Base-by-base conservation (phyloP, 2,329 filamentous ascomycete species). In the Xylariomycetidae sp. region DNA sequence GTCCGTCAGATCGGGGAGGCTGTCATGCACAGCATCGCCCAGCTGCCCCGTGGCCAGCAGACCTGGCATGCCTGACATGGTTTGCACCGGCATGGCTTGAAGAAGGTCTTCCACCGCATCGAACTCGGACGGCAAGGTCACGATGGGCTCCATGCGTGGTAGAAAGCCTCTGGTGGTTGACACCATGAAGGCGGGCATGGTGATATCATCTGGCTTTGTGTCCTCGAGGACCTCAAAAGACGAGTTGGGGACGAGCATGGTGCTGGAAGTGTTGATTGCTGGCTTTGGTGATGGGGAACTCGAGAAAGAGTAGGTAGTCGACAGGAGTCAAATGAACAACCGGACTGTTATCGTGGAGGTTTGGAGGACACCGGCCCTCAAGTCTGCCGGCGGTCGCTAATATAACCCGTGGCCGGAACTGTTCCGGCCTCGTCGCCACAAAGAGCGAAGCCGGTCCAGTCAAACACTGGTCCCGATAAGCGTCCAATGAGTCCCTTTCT, bases 101-200 rank as follows among this genome's bases (percentile, higher is more conserved):
- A 57, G 48, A 17, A 57, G 33, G 16, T 76, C 76, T 58, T 85
- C 79, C 20, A 94, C 68, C 4, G 74, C 63, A 22, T 77, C 72
- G 54, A 95, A 95, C 56, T 82, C 82, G 10, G 68, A 47, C 14
- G 89, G 88, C 0, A 95, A 74, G 8, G 68, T 58, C 31, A 68
- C 64, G 46, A 80, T 62, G 27, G 78, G 78, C 42, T 81, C 67
- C 56, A 70, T 68, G 10, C 83, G 74, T 10, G 84, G 83, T 20
- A 90, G 68, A 58, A 88, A 90, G 32, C 84, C 84, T 37, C 82
- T 70, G 4, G 76, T 74, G 15, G 77, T 85, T 27, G 82, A 86
- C 24, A 88, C 82, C 76, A 86, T 85, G 66, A 89, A 89, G 48
- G 82, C 76, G 5, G 79, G 79, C 18, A 85, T 65, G 26, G 76